phyloP scores from a whole-genome alignment of 2,329 filamentous ascomycete species.

The Fusarium hostae region DNA sequence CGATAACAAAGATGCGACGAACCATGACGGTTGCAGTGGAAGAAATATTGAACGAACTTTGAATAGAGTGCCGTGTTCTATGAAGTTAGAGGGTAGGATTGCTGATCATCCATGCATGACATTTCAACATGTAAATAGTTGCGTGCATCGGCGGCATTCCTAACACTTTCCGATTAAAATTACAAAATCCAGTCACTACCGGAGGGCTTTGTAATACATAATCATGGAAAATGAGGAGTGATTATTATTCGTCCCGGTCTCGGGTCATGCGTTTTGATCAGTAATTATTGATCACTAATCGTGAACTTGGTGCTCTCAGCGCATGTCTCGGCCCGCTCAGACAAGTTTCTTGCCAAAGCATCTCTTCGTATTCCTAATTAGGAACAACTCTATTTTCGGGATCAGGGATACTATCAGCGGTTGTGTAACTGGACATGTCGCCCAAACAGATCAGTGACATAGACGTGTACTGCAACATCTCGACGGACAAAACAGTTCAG shows the following conservation, averaged over 20 bases:
- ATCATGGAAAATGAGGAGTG: not conserved
- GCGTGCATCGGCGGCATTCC: rapidly evolving
- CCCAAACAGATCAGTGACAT: not conserved
- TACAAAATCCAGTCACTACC: rapidly evolving
- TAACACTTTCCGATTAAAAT: not conserved
- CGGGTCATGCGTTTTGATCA: not conserved
- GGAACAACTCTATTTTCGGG: rapidly evolving
- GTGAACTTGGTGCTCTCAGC: rapidly evolving
- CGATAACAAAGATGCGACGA: conserved; percentile 13
- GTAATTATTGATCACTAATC: not conserved
- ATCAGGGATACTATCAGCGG: rapidly evolving
- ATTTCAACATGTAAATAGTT: rapidly evolving
- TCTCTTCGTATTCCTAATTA: not conserved
- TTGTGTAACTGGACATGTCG: rapidly evolving
- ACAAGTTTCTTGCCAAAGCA: rapidly evolving
- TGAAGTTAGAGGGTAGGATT: not conserved
- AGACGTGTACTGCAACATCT: rapidly evolving
- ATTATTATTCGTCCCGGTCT: not conserved
- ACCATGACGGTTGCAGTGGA: not conserved
- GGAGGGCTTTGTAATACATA: not conserved
- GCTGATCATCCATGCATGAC: not conserved
- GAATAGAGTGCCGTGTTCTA: rapidly evolving
- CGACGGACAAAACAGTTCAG: rapidly evolving
- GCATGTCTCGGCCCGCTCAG: rapidly evolving
- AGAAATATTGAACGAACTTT: rapidly evolving